Evolutionary conservation across 768 basidiomycete species (phyloP), one percentile per base, ranked within the genome.

Genomic region (Leccinum broughii): DNA sequence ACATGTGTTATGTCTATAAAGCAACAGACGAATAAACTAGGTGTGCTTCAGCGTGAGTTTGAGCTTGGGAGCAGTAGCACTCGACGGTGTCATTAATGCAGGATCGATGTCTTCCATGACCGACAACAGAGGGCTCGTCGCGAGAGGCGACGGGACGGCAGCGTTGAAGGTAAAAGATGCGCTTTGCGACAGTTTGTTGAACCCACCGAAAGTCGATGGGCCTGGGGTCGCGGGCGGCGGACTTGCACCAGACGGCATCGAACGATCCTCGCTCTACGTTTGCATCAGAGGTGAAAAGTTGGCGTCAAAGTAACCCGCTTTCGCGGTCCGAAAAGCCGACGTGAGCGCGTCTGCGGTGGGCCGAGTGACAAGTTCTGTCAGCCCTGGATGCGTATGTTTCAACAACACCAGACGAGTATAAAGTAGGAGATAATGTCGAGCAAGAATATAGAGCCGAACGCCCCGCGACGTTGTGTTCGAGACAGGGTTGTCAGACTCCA

Each of bases 241-340:
- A 58, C 80, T 81, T 5, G 83, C 71, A 14, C 77, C 81, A 35
- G 81, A 78, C 20, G 84, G 77, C 28, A 84, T 72, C 9, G 77
- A 74, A 39, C 70, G 65, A 76, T 85, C 76, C 76, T 83, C 70
- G 73, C 79, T 74, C 57, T 85, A 74, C 20, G 81, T 66, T 59
- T 90, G 88, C 77, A 93, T 85, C 53, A 93, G 76, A 11, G 89
- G 87, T 7, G 87, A 85, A 71, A 89, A 92, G 73, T 92, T 93
- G 24, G 88, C 79, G 62, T 93, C 92, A 61, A 92, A 92, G 73
- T 94, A 94, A 4, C 80, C 87, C 9, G 91, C 89, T 72, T 92
- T 92, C 48, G 92, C 88, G 1, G 86, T 92, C 39, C 91, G 85
- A 76, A 86, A 90, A 60, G 83, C 85, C 6, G 86, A 87, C 61